Evolutionary conservation across 805 yeast genomes (phyloP).

Genomic region (Wickerhamomyces kurtzmanii): DNA sequence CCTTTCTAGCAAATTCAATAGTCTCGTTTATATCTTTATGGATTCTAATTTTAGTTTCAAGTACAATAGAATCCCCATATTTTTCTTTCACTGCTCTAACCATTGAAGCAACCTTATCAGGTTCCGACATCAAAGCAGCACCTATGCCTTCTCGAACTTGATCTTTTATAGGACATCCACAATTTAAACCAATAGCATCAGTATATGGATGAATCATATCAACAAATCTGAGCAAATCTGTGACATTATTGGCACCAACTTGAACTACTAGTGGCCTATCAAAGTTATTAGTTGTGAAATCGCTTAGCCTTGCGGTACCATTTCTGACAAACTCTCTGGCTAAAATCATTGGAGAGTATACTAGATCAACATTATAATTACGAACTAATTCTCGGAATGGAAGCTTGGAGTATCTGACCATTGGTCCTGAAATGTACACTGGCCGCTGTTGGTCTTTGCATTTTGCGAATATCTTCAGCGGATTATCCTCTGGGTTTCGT

Average conservation of each 20-base stretch:
- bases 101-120: slow-evolving; percentile 75
- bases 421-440: slow-evolving; percentile 77
- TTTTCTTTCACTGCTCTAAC: slow-evolving; percentile 71
- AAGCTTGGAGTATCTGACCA: slow-evolving; percentile 93
- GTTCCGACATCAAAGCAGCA: slow-evolving; percentile 84
- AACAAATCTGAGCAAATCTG: slow-evolving; percentile 73
- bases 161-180: slow-evolving; percentile 96
- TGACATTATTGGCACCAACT: slow-evolving; percentile 80
- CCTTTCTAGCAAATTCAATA: slow-evolving; percentile 54
- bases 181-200: slow-evolving; percentile 90
- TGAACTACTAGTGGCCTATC: slow-evolving; percentile 79
- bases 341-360: slow-evolving; percentile 92
- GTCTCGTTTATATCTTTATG: slow-evolving; percentile 73
- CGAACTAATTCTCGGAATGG: slow-evolving; percentile 82
- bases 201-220: slow-evolving; percentile 86
- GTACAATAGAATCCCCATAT: slow-evolving; percentile 61
- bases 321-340: slow-evolving; percentile 93
- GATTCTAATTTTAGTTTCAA: slow-evolving; percentile 89
- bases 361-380: slow-evolving; percentile 68
- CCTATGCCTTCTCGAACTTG: slow-evolving; percentile 96
- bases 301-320: slow-evolving; percentile 68
- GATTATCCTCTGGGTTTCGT: slow-evolving; percentile 38
- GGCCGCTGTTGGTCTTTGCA: slow-evolving; percentile 40
- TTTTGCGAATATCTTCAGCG: slow-evolving; percentile 38
- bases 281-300: slow-evolving; percentile 66